These are phyloP conservation scores for Cucurbita moschata DNA, from an alignment of 306 rosid species.

Conservation along the genomic window DNA sequence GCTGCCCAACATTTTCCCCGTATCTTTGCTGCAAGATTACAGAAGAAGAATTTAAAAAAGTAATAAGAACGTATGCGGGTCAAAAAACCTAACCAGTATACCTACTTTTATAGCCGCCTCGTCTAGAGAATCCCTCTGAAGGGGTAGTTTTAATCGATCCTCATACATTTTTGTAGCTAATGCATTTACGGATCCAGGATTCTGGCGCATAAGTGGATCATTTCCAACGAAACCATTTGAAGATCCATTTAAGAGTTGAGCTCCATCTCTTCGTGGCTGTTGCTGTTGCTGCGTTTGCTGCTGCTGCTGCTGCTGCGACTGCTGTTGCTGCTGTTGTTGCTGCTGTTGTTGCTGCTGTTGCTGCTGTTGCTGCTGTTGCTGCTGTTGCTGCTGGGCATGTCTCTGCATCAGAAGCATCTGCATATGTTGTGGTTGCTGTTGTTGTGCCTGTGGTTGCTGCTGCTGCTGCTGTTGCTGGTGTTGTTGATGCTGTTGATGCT, in stretches of 20 bases:
- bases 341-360: constrained; percentile 49
- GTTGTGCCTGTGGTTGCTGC: constrained; percentile 50
- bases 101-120: constrained; percentile 78
- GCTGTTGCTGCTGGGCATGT: constrained; percentile 61
- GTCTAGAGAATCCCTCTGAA: constrained; percentile 82
- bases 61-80: constrained; percentile 2
- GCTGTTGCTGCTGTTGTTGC: constrained; percentile 37
- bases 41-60: constrained; percentile 15
- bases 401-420: constrained; percentile 69
- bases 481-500: constrained; percentile 38
- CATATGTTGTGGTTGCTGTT: constrained; percentile 63
- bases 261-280: constrained; percentile 84
- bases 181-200: constrained; percentile 82
- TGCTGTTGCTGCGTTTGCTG: constrained; percentile 31
- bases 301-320: constrained; percentile 23
- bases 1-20: constrained; percentile 82
- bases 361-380: constrained; percentile 28
- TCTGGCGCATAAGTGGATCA: constrained; percentile 54
- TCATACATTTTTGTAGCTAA: constrained; percentile 91
- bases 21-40: constrained; percentile 60
- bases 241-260: constrained; percentile 62
- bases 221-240: constrained; percentile 82
- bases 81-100: constrained; percentile 11
- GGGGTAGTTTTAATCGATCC: constrained; percentile 75
- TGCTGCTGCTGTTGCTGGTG: constrained; percentile 57